Conservation (phyloP, 148 eudicot species). For the Vaccinium darrowii region DNA sequence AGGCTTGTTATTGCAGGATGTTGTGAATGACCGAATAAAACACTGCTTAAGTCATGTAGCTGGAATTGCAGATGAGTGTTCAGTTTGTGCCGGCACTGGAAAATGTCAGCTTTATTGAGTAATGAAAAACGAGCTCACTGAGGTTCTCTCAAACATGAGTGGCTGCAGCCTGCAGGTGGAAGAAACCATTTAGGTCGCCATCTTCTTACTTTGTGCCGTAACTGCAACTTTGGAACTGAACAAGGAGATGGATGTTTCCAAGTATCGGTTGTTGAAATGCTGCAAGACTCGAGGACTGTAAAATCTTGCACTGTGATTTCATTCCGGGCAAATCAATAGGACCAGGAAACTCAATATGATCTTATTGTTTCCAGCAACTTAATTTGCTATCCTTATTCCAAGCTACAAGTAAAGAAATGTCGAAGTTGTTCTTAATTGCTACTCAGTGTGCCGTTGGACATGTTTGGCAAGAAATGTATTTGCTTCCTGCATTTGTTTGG, state of each 20-base stretch:
- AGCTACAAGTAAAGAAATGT: not conserved
- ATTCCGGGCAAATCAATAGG: not conserved
- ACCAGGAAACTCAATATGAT: not conserved
- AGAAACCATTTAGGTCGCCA: not conserved
- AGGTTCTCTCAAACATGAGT: not conserved
- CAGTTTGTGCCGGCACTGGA: constrained; percentile 80
- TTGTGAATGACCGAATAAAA: constrained; percentile 74
- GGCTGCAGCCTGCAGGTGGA: not conserved
- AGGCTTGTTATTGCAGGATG: constrained; percentile 54
- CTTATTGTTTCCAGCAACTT: not conserved
- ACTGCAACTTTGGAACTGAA: not conserved
- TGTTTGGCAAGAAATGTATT: not conserved
- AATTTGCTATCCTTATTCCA: not conserved
- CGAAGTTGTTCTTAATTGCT: not conserved
- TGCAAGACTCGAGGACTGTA: not conserved
- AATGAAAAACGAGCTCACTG: not conserved
- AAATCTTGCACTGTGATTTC: not conserved
- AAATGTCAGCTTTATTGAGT: constrained; percentile 55
- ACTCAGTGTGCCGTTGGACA: not conserved
- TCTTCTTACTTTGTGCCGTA: not conserved
- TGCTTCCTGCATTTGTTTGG: not conserved
- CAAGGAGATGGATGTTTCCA: not conserved
- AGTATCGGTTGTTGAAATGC: not conserved
- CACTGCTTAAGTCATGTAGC: constrained; percentile 82
- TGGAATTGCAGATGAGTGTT: constrained; percentile 76